A percentile compares a stretch with the other conserved stretches of the same genome.
Conservation (phyloP, 345 rosid genomes). For the Luvunga scandens region DNA sequence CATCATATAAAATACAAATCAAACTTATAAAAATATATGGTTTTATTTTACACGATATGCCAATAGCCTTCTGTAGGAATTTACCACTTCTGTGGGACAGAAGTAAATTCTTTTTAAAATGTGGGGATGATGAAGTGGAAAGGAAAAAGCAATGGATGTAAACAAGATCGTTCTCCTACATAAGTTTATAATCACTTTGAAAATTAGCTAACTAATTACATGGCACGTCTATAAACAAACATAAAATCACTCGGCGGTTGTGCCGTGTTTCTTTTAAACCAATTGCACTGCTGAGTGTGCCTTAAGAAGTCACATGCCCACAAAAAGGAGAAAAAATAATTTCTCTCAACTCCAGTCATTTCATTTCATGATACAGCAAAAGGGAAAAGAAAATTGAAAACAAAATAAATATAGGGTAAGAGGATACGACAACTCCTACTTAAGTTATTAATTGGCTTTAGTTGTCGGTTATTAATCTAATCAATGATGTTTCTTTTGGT, state of each 20-base stretch:
- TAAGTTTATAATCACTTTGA: constrained; percentile 22
- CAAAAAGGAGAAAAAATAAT: background rate
- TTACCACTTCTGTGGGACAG: too few species aligned
- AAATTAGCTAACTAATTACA: constrained; percentile 15
- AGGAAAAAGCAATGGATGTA: constrained; percentile 16
- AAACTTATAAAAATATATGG: too few species aligned
- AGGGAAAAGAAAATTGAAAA: too few species aligned
- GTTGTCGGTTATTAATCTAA: constrained; percentile 14
- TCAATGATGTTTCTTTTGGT: background rate
- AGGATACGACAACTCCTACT: background rate
- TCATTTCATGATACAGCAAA: background rate
- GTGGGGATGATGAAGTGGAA: constrained; percentile 19
- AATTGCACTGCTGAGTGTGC: constrained; percentile 20
- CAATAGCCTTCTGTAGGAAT: too few species aligned
- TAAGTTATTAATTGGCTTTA: background rate
- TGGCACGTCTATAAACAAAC: constrained; percentile 5
- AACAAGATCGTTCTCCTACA: constrained; percentile 16
- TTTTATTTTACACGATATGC: too few species aligned
- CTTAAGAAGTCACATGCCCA: constrained; percentile 33
- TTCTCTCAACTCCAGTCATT: background rate
- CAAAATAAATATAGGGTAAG: background rate
- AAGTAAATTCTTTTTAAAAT: background rate
- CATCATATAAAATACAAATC: too few species aligned
- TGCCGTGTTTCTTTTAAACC: constrained; percentile 25
- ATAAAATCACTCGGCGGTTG: constrained; percentile 22